These are phyloP conservation scores for Rhododendron williamsianum DNA, from an alignment of 148 eudicot species.

Conservation along the genomic window DNA sequence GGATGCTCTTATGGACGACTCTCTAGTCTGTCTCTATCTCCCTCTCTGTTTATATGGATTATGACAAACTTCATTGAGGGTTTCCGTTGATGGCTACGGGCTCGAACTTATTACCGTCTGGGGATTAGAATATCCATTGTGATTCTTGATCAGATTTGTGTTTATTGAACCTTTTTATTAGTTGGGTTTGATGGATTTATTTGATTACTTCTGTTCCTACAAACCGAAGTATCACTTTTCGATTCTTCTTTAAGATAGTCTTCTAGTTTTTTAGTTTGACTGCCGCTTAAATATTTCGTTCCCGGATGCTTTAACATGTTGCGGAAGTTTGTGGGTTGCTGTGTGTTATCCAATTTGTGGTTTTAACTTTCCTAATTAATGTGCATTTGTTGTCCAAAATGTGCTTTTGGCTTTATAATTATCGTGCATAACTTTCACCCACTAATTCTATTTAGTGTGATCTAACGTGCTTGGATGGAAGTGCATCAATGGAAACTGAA, in stretches of 20 bases:
- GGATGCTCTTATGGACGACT: not conserved
- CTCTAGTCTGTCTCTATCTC: not conserved
- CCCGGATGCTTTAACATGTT: not conserved
- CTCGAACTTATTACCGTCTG: not conserved
- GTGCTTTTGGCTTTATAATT: not conserved
- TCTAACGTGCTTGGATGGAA: not conserved
- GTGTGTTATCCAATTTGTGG: not conserved
- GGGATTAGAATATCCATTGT: not conserved
- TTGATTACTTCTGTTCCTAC: too few relatives aligned
- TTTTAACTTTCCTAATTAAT: not conserved
- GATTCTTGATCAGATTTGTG: too few relatives aligned
- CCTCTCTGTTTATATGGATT: not conserved
- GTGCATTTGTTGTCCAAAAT: not conserved
- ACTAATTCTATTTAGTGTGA: not conserved
- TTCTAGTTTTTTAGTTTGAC: too few relatives aligned
- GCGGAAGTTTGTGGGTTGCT: not conserved
- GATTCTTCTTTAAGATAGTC: too few relatives aligned
- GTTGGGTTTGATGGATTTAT: too few relatives aligned
- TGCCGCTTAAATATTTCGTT: too few relatives aligned
- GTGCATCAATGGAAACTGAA: constrained; percentile 30
- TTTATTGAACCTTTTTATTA: too few relatives aligned
- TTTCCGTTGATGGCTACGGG: not conserved
- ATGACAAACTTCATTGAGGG: not conserved
- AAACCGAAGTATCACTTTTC: too few relatives aligned
- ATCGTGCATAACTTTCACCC: not conserved